Conservation (phyloP, 176 grass and related monocot genomes). For the Paspalum notatum region DNA sequence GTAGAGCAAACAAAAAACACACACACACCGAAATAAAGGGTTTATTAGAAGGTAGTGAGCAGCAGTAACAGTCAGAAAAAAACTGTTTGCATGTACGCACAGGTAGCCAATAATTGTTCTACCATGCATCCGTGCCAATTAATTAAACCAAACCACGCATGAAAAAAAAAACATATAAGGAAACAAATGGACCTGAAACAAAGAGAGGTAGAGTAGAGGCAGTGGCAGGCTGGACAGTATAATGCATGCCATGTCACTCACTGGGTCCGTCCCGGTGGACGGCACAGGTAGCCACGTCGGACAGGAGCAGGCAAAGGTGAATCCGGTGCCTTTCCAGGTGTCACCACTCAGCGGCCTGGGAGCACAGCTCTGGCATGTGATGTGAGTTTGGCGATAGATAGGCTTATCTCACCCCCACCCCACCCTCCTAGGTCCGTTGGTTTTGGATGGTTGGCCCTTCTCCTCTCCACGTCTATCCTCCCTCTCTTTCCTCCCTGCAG, state of each 20-base stretch:
- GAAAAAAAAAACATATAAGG: too few relatives aligned
- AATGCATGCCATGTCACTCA: slow-evolving; percentile 22
- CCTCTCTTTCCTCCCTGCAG: background rate
- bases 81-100: too few relatives aligned
- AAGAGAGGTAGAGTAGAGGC: background rate
- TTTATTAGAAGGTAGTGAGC: too few relatives aligned
- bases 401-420: slow-evolving; percentile 43
- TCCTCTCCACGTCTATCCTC: slow-evolving; percentile 44
- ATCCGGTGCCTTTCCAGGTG: slow-evolving; percentile 47
- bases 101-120: too few relatives aligned
- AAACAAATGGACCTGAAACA: background rate
- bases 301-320: background rate
- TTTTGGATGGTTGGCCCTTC: background rate
- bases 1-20: too few relatives aligned
- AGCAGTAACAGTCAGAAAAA: too few relatives aligned
- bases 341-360: slow-evolving; percentile 34
- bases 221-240: background rate
- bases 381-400: slow-evolving; percentile 52
- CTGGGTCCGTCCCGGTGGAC: background rate
- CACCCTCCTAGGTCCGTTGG: background rate
- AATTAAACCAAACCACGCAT: too few relatives aligned
- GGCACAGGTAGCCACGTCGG: slow-evolving; percentile 20
- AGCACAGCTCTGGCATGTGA: slow-evolving; percentile 18
- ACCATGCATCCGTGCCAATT: too few relatives aligned
- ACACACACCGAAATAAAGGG: too few relatives aligned